A percentile compares a stretch with the other conserved stretches of the same genome.
Conservation (phyloP, 345 rosid species). For the Stellera chamaejasme region DNA sequence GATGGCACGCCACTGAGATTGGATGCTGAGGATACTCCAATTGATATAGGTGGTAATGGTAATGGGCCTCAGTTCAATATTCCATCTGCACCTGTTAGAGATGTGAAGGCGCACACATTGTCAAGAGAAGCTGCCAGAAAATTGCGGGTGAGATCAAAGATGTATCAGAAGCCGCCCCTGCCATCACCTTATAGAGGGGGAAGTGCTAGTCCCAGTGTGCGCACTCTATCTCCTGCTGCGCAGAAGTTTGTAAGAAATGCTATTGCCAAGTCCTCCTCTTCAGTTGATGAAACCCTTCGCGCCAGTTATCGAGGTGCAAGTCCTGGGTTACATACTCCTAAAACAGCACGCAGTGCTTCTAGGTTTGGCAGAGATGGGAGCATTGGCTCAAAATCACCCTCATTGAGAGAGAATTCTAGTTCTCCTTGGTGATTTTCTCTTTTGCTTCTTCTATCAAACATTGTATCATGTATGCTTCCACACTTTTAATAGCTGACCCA, state of each 20-base stretch:
- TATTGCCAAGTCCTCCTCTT: slow-evolving; percentile 67
- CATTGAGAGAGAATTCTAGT: slow-evolving; percentile 40
- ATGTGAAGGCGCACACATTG: slow-evolving; percentile 76
- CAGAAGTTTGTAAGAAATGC: slow-evolving; percentile 90
- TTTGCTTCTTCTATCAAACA: neutral
- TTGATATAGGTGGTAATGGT: slow-evolving; percentile 84
- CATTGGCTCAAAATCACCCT: slow-evolving; percentile 53
- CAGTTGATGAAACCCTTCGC: slow-evolving; percentile 92
- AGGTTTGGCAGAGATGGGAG: slow-evolving; percentile 79
- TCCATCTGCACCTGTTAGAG: slow-evolving; percentile 66
- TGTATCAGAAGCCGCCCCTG: slow-evolving; percentile 86
- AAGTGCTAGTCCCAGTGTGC: slow-evolving; percentile 80
- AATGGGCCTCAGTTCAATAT: slow-evolving; percentile 81
- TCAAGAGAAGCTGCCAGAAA: slow-evolving; percentile 88
- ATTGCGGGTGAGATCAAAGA: slow-evolving; percentile 69
- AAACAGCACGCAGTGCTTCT: slow-evolving; percentile 60
- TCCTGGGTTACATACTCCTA: slow-evolving; percentile 63
- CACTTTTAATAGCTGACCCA: no score
- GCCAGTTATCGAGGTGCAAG: slow-evolving; percentile 91
- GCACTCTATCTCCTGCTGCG: slow-evolving; percentile 88
- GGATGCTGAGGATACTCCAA: slow-evolving; percentile 83
- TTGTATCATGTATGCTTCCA: no score
- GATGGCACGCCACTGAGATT: slow-evolving; percentile 93
- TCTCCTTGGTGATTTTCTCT: slow-evolving; percentile 34
- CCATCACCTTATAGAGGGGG: slow-evolving; percentile 91